Percentiles rank a stretch among this genome's conserved stretches.
These are phyloP conservation scores for Oldenlandia corymbosa DNA, from an alignment of 257 asterid genomes.

Conservation along the genomic window DNA sequence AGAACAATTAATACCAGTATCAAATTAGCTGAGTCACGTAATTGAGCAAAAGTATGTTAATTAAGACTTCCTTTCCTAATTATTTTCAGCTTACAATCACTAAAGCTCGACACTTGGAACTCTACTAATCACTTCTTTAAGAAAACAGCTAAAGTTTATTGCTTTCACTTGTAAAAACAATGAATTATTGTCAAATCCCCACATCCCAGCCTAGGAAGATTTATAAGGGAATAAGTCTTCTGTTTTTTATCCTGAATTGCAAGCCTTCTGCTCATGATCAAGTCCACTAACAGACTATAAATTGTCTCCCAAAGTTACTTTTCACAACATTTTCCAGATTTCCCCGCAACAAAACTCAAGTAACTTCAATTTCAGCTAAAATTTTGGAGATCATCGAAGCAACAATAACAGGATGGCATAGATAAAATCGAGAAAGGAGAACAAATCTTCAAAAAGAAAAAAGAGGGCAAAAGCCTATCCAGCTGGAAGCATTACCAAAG, in stretches of 20 bases:
- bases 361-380: neutral
- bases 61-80: too few relatives aligned
- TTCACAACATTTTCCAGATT: neutral
- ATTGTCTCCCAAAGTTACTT: neutral
- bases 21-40: neutral
- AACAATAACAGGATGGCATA: neutral
- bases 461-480: constrained; percentile 4
- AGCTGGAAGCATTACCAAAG: constrained; percentile 49
- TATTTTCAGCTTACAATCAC: too few relatives aligned
- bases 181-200: neutral
- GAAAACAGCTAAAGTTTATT: neutral
- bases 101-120: too few relatives aligned
- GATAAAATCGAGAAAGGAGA: neutral
- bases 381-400: neutral
- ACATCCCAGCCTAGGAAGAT: neutral
- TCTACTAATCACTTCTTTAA: too few relatives aligned
- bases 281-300: neutral
- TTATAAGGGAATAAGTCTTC: neutral
- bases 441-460: neutral
- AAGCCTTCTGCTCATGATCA: neutral
- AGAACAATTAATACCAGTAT: neutral
- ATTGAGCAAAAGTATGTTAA: neutral
- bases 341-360: neutral
- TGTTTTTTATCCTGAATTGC: neutral
- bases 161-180: neutral